Conservation (phyloP, 345 rosid genomes). For the Ricinus communis region DNA sequence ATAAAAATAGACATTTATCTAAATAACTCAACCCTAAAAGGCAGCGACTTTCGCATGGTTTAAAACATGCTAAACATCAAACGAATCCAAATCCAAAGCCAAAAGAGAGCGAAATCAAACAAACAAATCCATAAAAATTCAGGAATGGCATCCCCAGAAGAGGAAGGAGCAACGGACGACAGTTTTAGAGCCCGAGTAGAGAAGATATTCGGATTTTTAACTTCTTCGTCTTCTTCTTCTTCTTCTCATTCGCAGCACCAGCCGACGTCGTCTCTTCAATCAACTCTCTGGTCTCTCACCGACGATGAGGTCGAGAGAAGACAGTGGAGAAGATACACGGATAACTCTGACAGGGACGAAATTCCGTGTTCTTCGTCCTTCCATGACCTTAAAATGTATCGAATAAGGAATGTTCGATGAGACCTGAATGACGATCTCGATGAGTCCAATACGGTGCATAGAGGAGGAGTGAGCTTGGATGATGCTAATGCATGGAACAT, state of each 20-base stretch:
- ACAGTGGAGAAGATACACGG: slow-evolving; percentile 35
- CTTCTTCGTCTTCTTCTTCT: slow-evolving; percentile 25
- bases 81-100: not conserved
- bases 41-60: no score
- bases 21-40: no score
- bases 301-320: slow-evolving; percentile 43
- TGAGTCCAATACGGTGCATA: slow-evolving; percentile 3
- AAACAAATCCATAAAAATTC: not conserved
- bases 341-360: slow-evolving; percentile 42
- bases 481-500: slow-evolving; percentile 89
- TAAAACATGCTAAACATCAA: no score
- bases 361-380: slow-evolving; percentile 54
- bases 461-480: slow-evolving; percentile 30
- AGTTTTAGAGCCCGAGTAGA: slow-evolving; percentile 54
- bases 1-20: no score
- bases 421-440: slow-evolving; percentile 27
- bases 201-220: slow-evolving; percentile 59
- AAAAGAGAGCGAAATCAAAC: not conserved
- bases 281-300: slow-evolving; percentile 49
- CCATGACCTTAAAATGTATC: slow-evolving; percentile 19
- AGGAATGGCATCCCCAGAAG: not conserved
- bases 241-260: not conserved
- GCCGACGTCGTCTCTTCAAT: slow-evolving; percentile 31
- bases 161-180: slow-evolving; percentile 35
- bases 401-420: slow-evolving; percentile 5